Evolutionary conservation across 164 flowering plant genomes (phyloP).

Genomic region (Platanus orientalis): DNA sequence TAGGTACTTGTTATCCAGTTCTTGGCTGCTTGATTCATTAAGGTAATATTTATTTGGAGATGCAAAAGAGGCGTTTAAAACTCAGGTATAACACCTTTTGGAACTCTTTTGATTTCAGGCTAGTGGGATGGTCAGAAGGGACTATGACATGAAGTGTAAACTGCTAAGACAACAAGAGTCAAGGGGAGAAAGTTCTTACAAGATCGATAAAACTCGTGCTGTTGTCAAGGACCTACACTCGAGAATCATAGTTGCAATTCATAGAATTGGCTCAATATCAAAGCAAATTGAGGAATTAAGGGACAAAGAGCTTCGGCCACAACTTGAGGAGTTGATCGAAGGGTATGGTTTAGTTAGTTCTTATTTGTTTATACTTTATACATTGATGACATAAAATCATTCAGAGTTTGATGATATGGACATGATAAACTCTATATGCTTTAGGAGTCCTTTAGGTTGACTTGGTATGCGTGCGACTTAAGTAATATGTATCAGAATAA

Average conservation of each 20-base stretch:
- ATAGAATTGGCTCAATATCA: slow-evolving; percentile 78
- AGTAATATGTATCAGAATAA: too few species aligned
- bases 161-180: slow-evolving; percentile 67
- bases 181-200: slow-evolving; percentile 35
- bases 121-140: slow-evolving; percentile 64
- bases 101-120: slow-evolving; percentile 50
- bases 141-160: slow-evolving; percentile 70
- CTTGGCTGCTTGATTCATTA: neutral
- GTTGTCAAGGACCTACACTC: slow-evolving; percentile 90
- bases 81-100: neutral
- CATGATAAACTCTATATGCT: too few species aligned
- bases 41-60: neutral
- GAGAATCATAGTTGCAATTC: slow-evolving; percentile 80
- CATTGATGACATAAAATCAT: neutral
- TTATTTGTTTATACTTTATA: neutral
- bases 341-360: slow-evolving; percentile 49
- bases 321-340: slow-evolving; percentile 86
- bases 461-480: too few species aligned
- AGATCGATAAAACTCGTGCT: slow-evolving; percentile 76
- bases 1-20: too few species aligned
- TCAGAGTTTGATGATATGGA: too few species aligned
- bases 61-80: neutral
- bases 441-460: too few species aligned
- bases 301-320: slow-evolving; percentile 93
- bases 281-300: slow-evolving; percentile 82